Base-by-base conservation (phyloP, 1,284 basidiomycete genomes). In the Golubevia pallescens region DNA sequence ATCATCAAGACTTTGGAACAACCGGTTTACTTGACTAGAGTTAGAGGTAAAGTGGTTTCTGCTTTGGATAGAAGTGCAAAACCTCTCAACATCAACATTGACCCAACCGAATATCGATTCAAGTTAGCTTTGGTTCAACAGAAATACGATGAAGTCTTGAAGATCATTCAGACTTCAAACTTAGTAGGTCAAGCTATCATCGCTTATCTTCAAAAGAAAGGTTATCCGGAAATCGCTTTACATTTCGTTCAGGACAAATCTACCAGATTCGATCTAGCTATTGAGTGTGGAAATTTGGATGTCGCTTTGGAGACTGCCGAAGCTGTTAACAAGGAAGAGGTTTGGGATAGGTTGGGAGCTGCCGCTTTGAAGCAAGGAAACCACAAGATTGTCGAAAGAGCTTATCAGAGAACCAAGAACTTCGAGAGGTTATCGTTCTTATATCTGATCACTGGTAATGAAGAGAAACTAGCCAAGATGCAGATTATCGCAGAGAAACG, bases 1-100 rank as follows among this genome's bases (percentile, higher is more conserved):
- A 85, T 85, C 63, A 84, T 85, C 75, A 84, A 84, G 74, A 85
- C 82, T 60, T 73, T 85, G 42, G 79, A 84, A 65, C 81, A 83
- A 72, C 82, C 82, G 23, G 73, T 85, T 63, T 85, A 85, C 67
- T 68, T 85, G 21, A 82, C 81, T 24, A 69, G 80, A 1, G 68
- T 82, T 63, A 71, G 75, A 53, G 81, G 82, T 58, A 78, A 83
- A 69, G 73, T 70, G 13, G 75, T 85, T 56, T 73, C 69, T 58
- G 75, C 76, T 65, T 77, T 85, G 53, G 81, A 85, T 62, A 73
- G 82, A 21, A 72, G 70, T n/a, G 80, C 81, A 32, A 74, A 73
- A 34, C 81, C 81, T n/a, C 80, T 78, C 20, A 78, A 74, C 58
- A 74, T 85, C 55, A 60, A 66, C 23, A 84, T 85, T 59, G 82